Base-by-base conservation (phyloP, 108 stramenopile species). In the Mediolabrus comicus region DNA sequence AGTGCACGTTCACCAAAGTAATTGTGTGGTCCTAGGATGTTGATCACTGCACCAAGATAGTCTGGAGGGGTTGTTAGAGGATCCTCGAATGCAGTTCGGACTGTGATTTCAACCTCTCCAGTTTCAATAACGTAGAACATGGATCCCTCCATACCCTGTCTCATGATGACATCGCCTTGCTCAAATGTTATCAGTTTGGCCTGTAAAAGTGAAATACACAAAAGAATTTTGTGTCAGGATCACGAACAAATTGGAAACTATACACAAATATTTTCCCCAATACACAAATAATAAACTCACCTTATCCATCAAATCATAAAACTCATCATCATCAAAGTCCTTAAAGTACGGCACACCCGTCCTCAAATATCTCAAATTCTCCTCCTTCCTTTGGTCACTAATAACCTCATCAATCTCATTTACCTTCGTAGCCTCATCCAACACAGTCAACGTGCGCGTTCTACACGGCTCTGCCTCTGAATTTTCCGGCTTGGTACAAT, bases 1-100 rank as follows among this genome's bases (percentile, higher is more conserved):
- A 96, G 71, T 25, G 91, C 82, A n/a, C 92, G 83, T 82, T 96
- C 95, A 14, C 95, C 95, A 72, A 96, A 96, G 69, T 83, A 94
- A 43, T 93, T 88, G 53, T 85, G 80, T 22, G 84, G 58, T 36
- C 77, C 84, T 9, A 91, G 58, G n/a, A 83, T 71, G 58, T 89
- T 90, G 28, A 94, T 84, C 25, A 89, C 90, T 33, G 88, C 80
- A 43, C 90, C 90, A 2, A 92, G 59, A 60, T 90, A 92, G 52
- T 55, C 75, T 0, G 77, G 38, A 0, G 87, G 84, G 2, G 86
- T 85, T 0, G 87, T 87, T 17, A 91, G 75, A 9, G 92, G 92
- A 86, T 95, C 94, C 65, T 88, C 89, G 59, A 84, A 87, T 39
- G 87, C 87, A 1, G 86, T 84, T 34, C 80, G 70, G 60, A 89